Base-by-base conservation (phyloP, 176 grass and related monocot species). In the Eragrostis nindensis region DNA sequence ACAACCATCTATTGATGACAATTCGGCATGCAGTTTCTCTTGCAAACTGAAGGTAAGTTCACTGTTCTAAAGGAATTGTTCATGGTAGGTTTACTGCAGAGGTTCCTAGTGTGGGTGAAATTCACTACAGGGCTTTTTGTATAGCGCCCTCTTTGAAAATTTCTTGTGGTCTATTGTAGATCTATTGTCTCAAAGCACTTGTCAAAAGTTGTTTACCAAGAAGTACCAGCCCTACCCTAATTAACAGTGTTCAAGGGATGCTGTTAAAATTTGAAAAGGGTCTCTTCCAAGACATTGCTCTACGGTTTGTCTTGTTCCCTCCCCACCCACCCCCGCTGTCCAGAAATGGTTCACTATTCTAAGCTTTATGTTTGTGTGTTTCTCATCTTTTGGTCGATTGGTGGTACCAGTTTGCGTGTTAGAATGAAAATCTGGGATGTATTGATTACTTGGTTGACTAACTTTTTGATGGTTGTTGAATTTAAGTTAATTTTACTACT, bases 151-250 rank as follows among this genome's bases (percentile, higher is more conserved):
- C 79, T 78, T 56, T 39, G 52, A 24, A 55, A 44, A 55, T 69
- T 17, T 27, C 52, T 68, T 78, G 42, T 75, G 11, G n/a, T 80
- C 52, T 85, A 21, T 78, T 91, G 70, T 84, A 98, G 92, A 93
- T 93, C 32, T 98, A 93, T 88, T 91, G 90, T 73, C 74, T 98
- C 62, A 95, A 98, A 91, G 79, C 88, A 80, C 77, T 95, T 65
- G 86, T 89, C 63, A 98, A 87, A 88, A 89, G 90, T 84, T 98
- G 88, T 77, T 82, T 89, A 72, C 88, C 95, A 76, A 78, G 71
- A 71, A 82, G 79, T 62, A 78, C 86, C 11, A 21, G 39, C 5
- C 50, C 12, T 54, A 65, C 87, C 78, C 78, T 80, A 84, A 78
- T 89, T 43, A 92, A 87, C 27, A 68, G 78, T 80, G 65, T 98